These are phyloP conservation scores for Colletotrichum sp. DNA, from an alignment of 2,329 filamentous ascomycete genomes.

Conservation along the genomic window DNA sequence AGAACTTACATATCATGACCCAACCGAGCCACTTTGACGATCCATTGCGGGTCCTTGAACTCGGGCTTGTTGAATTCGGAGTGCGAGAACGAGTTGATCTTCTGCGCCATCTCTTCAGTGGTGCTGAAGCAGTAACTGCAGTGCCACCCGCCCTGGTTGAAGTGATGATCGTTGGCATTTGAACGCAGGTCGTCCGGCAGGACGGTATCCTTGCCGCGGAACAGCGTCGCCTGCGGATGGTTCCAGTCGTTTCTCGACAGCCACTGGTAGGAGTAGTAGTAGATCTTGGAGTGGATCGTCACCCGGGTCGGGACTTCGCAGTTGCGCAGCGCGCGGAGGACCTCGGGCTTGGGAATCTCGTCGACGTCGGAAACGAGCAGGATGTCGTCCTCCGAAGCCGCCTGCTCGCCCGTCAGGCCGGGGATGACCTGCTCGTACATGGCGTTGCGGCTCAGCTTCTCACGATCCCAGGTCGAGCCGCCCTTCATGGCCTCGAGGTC, in stretches of 20 bases:
- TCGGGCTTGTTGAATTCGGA: constrained; percentile 38
- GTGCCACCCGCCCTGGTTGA: constrained; percentile 61
- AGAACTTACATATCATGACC: constrained; percentile 46
- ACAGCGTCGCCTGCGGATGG: constrained; percentile 66
- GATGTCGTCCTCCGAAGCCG: constrained; percentile 55
- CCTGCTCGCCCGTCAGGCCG: constrained; percentile 41
- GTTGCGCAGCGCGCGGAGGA: constrained; percentile 51
- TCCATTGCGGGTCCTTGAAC: constrained; percentile 41
- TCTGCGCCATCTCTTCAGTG: constrained; percentile 57
- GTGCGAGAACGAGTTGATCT: constrained; percentile 53
- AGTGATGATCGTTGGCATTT: constrained; percentile 44
- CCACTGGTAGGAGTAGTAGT: constrained; percentile 64
- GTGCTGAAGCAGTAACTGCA: constrained; percentile 66
- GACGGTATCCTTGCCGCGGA: constrained; percentile 49
- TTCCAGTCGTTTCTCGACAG: constrained; percentile 52
- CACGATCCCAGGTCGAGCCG: constrained; percentile 50
- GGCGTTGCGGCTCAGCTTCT: constrained; percentile 59
- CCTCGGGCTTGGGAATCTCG: constrained; percentile 60
- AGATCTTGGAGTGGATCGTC: constrained; percentile 56
- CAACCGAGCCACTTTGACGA: constrained; percentile 44
- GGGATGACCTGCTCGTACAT: constrained; percentile 63
- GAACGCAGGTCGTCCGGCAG: constrained; percentile 58
- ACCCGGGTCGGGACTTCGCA: constrained; percentile 58
- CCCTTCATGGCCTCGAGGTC: constrained; percentile 9
- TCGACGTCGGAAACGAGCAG: constrained; percentile 66